Percentiles rank a stretch among this genome's conserved stretches.
Evolutionary conservation across 768 basidiomycete species (phyloP).

Genomic region (Psilocybe cyanescens): DNA sequence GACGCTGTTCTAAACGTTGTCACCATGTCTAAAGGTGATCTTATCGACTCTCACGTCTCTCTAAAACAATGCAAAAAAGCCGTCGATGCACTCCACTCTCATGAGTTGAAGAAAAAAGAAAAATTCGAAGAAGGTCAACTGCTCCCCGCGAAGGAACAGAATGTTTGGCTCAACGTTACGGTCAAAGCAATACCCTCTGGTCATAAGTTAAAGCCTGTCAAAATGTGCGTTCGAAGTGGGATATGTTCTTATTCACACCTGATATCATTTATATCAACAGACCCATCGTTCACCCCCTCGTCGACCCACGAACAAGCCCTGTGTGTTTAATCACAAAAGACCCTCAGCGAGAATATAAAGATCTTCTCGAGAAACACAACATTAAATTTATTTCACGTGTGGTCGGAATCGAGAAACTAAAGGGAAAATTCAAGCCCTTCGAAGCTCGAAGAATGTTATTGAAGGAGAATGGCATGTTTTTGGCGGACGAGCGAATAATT

Average conservation of each 20-base stretch:
- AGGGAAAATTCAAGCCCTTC: constrained; percentile 89
- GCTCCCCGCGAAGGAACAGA: constrained; percentile 76
- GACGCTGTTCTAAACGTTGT: constrained; percentile 11
- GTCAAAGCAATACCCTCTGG: constrained; percentile 82
- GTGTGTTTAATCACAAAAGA: constrained; percentile 95
- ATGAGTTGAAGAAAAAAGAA: constrained; percentile 67
- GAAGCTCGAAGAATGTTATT: constrained; percentile 83
- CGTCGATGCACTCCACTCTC: constrained; percentile 73
- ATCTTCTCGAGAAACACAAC: constrained; percentile 74
- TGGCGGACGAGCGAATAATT: constrained; percentile 90
- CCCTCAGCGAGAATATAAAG: constrained; percentile 96
- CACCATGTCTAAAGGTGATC: constrained; percentile 47
- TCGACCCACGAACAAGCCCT: constrained; percentile 79
- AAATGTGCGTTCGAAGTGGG: constrained; percentile 64
- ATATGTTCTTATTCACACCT: background rate
- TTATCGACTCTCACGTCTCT: constrained; percentile 76
- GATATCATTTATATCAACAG: constrained; percentile 36
- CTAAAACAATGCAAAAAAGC: constrained; percentile 76
- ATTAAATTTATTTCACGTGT: constrained; percentile 93
- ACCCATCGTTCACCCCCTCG: constrained; percentile 77
- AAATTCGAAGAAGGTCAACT: constrained; percentile 76
- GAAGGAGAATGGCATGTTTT: constrained; percentile 89
- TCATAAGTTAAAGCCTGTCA: constrained; percentile 77
- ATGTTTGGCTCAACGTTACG: constrained; percentile 87
- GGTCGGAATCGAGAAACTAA: constrained; percentile 89